These are phyloP conservation scores for Fusarium penzigii DNA, from an alignment of 2,329 filamentous ascomycete species.

Conservation along the genomic window DNA sequence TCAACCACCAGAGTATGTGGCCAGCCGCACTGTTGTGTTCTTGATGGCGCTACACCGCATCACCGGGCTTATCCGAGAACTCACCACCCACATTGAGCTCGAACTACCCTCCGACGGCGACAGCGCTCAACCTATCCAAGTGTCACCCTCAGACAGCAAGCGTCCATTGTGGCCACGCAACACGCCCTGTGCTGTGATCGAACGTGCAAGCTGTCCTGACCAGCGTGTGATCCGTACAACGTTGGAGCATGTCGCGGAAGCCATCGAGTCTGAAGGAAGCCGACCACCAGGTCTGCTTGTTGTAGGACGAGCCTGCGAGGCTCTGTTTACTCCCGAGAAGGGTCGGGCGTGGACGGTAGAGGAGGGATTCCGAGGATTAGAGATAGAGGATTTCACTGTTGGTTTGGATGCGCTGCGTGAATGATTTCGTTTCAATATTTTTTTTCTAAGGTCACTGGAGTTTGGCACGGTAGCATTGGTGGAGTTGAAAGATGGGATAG, in stretches of 20 bases:
- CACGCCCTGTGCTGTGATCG: conserved; percentile 92
- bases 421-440: conserved; percentile 9
- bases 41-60: conserved; percentile 94
- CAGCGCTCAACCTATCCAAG: conserved; percentile 1
- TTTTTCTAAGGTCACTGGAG: background rate
- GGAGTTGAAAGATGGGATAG: conserved; percentile 12
- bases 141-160: conserved; percentile 6
- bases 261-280: conserved; percentile 86
- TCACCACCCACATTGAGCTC: conserved; percentile 53
- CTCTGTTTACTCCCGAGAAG: conserved; percentile 60
- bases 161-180: conserved; percentile 64
- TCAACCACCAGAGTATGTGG: conserved; percentile 75
- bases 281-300: conserved; percentile 87
- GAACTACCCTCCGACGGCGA: conserved; percentile 11
- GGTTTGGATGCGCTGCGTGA: conserved; percentile 24
- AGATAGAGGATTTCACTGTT: conserved; percentile 43
- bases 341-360: conserved; percentile 79
- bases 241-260: conserved; percentile 73
- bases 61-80: conserved; percentile 67
- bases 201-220: conserved; percentile 90
- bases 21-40: conserved; percentile 83
- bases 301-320: conserved; percentile 80
- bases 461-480: conserved; percentile 13
- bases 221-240: conserved; percentile 91
- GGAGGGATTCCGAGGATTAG: conserved; percentile 79